Base-by-base conservation (phyloP, 768 basidiomycete genomes). In the Dioszegia crocea region DNA sequence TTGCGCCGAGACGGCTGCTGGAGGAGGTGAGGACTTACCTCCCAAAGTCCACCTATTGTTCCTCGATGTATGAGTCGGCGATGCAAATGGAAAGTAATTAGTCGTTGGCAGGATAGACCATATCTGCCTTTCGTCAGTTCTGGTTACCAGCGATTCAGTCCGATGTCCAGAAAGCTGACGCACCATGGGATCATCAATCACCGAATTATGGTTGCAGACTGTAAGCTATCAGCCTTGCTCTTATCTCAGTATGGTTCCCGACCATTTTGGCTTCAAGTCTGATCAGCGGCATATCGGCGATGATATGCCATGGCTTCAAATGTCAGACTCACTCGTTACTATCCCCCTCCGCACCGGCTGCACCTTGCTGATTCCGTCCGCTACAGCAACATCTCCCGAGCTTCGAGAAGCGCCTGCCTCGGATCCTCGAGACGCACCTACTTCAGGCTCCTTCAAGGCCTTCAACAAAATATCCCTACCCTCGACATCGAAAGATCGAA, bases 141-240 rank as follows among this genome's bases (percentile, higher is more conserved):
- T 33, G 33, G 33, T 14, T 6, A 6, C 33, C 33, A 14, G 33
- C 33, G 33, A 14, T 33, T n/a, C n/a, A n/a, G 33, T 33, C 14
- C 33, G 14, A 14, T 33, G 33, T 6, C 33, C 6, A 14, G 46
- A 16, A 16, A 4, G 36, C 31, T 16, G 23, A 57, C 72, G 56
- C 53, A 75, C 75, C 52, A 67, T 55, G 1, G 75, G 75, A 60
- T 77, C 75, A 58, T 77, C 75, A 4, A 74, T 63, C 86, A 90
- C 92, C 49, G 93, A 96, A 55, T 93, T 85, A 72, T 98, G 93
- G 76, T 98, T 98, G 57, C 87, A 85, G 46, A 96, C 92, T 94
- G n/a, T n/a, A 63, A 52, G 29, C 26, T 27, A 27, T 56, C 31
- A 29, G 26, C 21, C 17, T n/a, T n/a, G n/a, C n/a, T n/a, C n/a